A percentile compares a stretch with the other conserved stretches of the same genome.
Evolutionary conservation across 2,329 filamentous ascomycete genomes (phyloP).

Genomic region (Didymella segeticola): DNA sequence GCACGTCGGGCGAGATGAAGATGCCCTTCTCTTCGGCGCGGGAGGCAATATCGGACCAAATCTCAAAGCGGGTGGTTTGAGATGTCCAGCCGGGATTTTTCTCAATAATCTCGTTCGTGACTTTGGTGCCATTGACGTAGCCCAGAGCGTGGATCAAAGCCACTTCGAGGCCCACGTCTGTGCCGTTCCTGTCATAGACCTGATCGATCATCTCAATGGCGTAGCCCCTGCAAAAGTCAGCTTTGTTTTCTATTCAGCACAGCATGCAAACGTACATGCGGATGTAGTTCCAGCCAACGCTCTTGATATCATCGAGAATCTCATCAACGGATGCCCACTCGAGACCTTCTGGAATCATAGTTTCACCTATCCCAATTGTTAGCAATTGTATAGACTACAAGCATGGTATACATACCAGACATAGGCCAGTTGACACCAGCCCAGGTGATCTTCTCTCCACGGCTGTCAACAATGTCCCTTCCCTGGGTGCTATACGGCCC

Average conservation of each 20-base stretch:
- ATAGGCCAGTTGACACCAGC: conserved; percentile 68
- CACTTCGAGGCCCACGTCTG: conserved; percentile 49
- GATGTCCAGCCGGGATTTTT: conserved; percentile 49
- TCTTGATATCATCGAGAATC: conserved; percentile 60
- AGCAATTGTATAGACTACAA: neutral
- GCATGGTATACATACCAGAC: conserved; percentile 27
- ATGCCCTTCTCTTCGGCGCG: conserved; percentile 39
- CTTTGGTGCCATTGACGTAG: conserved; percentile 46
- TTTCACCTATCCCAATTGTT: conserved; percentile 54
- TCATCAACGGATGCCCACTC: conserved; percentile 61
- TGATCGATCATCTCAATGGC: conserved; percentile 53
- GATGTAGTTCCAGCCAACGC: conserved; percentile 67
- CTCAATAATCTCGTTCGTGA: conserved; percentile 46
- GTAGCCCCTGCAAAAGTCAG: conserved; percentile 42
- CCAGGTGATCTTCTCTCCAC: conserved; percentile 59
- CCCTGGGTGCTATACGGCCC: conserved; percentile 46
- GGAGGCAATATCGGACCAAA: conserved; percentile 41
- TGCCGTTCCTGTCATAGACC: conserved; percentile 49
- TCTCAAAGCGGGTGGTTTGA: conserved; percentile 50
- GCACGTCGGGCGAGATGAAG: conserved; percentile 42
- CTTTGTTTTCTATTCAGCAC: neutral
- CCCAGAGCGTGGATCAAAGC: conserved; percentile 51
- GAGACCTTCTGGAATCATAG: conserved; percentile 66
- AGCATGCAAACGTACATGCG: conserved; percentile 47
- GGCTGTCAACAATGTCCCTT: conserved; percentile 50